Conservation (phyloP, 129 eudicot genomes). For the carrot (Daucus carota) region DNA sequence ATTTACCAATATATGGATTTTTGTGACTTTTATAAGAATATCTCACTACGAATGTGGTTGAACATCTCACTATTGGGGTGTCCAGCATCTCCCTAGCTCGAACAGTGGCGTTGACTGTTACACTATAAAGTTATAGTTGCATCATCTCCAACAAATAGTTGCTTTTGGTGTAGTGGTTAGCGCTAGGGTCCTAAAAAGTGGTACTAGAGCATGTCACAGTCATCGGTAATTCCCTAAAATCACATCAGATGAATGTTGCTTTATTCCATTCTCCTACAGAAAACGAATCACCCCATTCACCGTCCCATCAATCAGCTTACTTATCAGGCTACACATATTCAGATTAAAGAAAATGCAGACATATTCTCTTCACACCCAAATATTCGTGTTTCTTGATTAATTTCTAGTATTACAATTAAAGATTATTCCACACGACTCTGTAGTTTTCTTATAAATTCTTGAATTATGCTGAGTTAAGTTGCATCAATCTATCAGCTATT, state of each 20-base stretch:
- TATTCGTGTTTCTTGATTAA: neutral
- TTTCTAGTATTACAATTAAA: neutral
- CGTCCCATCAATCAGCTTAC: slow-evolving; percentile 6
- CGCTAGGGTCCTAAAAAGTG: no score
- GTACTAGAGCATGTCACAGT: no score
- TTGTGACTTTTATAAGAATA: neutral
- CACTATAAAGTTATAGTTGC: no score
- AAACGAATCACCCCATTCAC: neutral
- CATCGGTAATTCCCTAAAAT: no score
- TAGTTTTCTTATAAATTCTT: neutral
- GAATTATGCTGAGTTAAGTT: neutral
- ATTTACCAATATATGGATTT: neutral
- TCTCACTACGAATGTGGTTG: neutral
- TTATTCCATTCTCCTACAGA: neutral
- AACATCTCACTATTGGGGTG: neutral
- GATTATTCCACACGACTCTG: neutral
- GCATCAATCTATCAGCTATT: neutral
- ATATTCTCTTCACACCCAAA: slow-evolving; percentile 6
- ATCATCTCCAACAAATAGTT: no score
- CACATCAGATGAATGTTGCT: neutral
- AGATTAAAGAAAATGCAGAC: neutral
- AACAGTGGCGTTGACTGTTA: no score
- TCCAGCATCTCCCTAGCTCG: no score
- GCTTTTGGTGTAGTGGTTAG: no score
- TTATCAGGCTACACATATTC: neutral